Conservation (phyloP, 371 early-diverging fungal species). For the Syncephalastrum monosporum region DNA sequence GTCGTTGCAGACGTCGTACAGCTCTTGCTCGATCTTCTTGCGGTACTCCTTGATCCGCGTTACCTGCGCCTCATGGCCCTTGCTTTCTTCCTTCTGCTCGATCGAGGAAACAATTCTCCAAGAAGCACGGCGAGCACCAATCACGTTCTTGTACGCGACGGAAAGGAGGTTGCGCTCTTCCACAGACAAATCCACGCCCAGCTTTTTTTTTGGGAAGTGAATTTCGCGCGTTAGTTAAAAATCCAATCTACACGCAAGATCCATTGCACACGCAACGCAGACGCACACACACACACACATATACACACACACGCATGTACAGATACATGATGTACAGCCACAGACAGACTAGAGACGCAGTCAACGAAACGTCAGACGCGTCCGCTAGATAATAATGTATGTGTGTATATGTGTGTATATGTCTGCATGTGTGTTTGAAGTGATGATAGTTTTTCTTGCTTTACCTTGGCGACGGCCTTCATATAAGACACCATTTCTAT, state of each 20-base stretch:
- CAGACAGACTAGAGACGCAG: slow-evolving; percentile 1
- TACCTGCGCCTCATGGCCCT: slow-evolving; percentile 85
- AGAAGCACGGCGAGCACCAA: slow-evolving; percentile 98
- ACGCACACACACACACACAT: slow-evolving; percentile 4
- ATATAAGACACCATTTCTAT: slow-evolving; percentile 95
- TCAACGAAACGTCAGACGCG: not conserved
- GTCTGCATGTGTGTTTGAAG: not conserved
- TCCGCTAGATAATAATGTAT: not conserved
- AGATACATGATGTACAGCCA: not conserved
- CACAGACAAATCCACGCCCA: slow-evolving; percentile 80
- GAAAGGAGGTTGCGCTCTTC: slow-evolving; percentile 99
- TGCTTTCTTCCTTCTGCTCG: slow-evolving; percentile 96
- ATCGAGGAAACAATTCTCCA: slow-evolving; percentile 99
- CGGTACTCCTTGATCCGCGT: slow-evolving; percentile 92
- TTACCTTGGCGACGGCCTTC: slow-evolving; percentile 78
- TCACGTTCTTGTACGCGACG: slow-evolving; percentile 99
- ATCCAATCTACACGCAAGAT: not conserved
- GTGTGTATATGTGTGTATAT: not conserved
- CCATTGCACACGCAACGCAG: not conserved
- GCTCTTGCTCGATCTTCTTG: slow-evolving; percentile 90
- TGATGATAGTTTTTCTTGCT: not conserved
- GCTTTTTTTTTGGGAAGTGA: slow-evolving; percentile 15
- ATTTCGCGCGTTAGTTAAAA: no score
- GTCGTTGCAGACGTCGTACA: slow-evolving; percentile 94
- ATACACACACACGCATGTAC: not conserved